Percentiles rank a stretch among this genome's conserved stretches.
phyloP scores from a whole-genome alignment of 805 yeast species.

The Diddensiella caesifluorescens region DNA sequence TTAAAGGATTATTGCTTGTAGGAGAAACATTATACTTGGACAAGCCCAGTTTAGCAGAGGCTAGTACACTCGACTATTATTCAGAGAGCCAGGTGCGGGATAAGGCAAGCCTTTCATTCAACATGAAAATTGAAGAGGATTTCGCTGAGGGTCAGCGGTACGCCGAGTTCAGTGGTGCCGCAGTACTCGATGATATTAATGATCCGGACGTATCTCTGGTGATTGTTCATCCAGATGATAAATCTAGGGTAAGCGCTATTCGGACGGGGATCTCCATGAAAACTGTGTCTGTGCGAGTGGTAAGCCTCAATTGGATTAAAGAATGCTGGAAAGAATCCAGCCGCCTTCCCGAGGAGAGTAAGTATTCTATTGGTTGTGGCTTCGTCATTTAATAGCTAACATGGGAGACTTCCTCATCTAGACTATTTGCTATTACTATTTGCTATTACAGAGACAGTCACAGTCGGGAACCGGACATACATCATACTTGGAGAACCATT shows the following conservation, averaged over 20 bases:
- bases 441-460: slow-evolving; percentile 63
- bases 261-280: slow-evolving; percentile 6
- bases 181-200: slow-evolving; percentile 26
- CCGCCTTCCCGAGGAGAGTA: slow-evolving; percentile 25
- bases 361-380: no score
- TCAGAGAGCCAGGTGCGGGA: background rate
- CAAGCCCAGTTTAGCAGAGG: slow-evolving; percentile 22
- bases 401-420: background rate
- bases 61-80: slow-evolving; percentile 4
- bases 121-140: slow-evolving; percentile 29
- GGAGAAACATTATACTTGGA: slow-evolving; percentile 26
- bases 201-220: slow-evolving; percentile 39
- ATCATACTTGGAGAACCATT: slow-evolving; percentile 85
- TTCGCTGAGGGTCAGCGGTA: slow-evolving; percentile 20
- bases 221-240: slow-evolving; percentile 6
- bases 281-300: slow-evolving; percentile 27
- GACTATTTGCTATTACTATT: slow-evolving; percentile 2
- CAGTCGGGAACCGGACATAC: slow-evolving; percentile 96
- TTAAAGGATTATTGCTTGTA: slow-evolving; percentile 23
- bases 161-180: slow-evolving; percentile 40
- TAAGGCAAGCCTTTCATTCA: background rate
- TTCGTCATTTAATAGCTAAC: no score
- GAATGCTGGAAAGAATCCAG: slow-evolving; percentile 31
- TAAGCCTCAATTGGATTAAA: slow-evolving; percentile 36
- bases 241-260: slow-evolving; percentile 23